Evolutionary conservation across 495 filamentous ascomycete genomes (phyloP).

Genomic region (Pyrenula massariospora): DNA sequence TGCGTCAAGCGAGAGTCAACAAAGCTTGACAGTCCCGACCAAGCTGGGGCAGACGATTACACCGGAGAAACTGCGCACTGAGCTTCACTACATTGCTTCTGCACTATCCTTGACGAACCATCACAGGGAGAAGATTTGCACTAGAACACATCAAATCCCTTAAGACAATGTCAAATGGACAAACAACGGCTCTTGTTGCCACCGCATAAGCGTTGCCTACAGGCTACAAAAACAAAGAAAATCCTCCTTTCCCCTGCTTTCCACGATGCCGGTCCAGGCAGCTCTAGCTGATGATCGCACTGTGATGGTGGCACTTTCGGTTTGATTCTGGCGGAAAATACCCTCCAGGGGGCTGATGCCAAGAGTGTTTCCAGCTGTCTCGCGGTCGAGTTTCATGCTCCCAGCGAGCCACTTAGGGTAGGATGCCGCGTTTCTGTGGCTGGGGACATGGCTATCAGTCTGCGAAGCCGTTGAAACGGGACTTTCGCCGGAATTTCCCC

Average conservation of each 20-base stretch:
- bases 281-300: background rate
- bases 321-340: background rate
- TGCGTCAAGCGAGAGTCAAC: background rate
- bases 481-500: background rate
- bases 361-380: background rate
- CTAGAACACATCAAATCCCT: background rate
- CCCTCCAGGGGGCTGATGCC: background rate
- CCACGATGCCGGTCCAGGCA: background rate
- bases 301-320: background rate
- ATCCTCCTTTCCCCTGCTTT: background rate
- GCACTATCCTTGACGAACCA: background rate
- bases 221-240: background rate
- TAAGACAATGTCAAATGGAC: background rate
- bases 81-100: background rate
- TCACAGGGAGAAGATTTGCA: background rate
- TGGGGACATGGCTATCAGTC: background rate
- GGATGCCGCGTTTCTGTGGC: background rate
- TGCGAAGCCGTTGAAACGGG: background rate
- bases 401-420: background rate
- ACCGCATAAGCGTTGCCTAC: background rate
- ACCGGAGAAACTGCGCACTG: background rate
- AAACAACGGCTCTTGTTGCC: background rate
- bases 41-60: background rate
- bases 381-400: background rate
- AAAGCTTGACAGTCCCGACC: background rate